phyloP scores from a whole-genome alignment of 192 early-diverging fungal species.

The Coemansia asiatica region DNA sequence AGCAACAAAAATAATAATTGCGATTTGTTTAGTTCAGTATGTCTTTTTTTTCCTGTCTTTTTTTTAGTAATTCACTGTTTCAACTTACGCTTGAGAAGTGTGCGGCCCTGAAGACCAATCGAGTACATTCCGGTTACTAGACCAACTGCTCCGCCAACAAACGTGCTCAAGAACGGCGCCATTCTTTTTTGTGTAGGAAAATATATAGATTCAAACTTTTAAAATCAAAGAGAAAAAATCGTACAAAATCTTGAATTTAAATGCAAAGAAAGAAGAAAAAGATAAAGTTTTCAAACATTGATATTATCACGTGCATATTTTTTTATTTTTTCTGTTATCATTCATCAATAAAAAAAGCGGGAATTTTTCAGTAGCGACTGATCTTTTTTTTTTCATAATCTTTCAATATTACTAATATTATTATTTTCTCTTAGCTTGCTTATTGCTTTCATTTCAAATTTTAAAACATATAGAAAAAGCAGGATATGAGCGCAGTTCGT shows the following conservation, averaged over 20 bases:
- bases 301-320: no score
- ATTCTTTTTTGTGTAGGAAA: conserved; percentile 2
- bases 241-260: neutral
- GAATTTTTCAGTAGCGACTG: no score
- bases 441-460: no score
- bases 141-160: conserved; percentile 41
- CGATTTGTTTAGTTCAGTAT: neutral
- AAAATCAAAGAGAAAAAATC: conserved; percentile 1
- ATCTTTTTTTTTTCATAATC: no score
- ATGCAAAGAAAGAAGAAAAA: no score
- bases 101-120: conserved; percentile 41
- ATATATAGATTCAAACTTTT: neutral
- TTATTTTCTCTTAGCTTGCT: no score
- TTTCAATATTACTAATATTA: no score
- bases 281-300: no score
- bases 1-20: neutral
- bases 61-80: neutral
- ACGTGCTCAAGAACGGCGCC: conserved; percentile 32
- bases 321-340: no score
- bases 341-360: no score
- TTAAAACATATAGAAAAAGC: no score
- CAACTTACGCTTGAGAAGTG: conserved; percentile 35
- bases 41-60: neutral
- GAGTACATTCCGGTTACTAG: conserved; percentile 49
- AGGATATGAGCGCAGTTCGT: no score